Base-by-base conservation (phyloP, 1,139 yeast species). In the Candida smagusa region DNA sequence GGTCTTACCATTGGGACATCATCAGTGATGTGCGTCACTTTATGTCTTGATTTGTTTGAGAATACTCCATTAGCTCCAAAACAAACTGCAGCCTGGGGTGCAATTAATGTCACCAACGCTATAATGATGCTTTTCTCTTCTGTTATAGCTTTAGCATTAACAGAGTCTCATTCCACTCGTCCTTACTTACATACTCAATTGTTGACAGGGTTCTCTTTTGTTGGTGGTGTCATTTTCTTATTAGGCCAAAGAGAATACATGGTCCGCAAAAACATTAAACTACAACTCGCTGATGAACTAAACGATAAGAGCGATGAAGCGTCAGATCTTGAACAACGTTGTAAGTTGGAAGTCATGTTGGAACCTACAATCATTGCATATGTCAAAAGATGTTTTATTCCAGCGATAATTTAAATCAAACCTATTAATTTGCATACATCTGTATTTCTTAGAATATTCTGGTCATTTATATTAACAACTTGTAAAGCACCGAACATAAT, bases 1-100 rank as follows among this genome's bases (percentile, higher is more conserved):
- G 89, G 89, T 0, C 52, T 66, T 4, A 55, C 73, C 9, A 61
- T 79, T 39, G 89, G 88, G 32, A 73, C 81, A 9, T 84, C 81
- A n/a, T 74, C 81, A 50, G 75, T 80, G 7, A 72, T 79, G 73
- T 72, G 74, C 38, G 76, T 79, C 19, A 79, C 85, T 1, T 52
- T 83, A 36, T 74, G 78, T 6, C 75, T 82, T 2, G 87, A 79
- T 52, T 54, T 78, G 22, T 65, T 79, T 26, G 30, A 36, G 6
- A 40, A 36, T 8, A 35, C 32, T 6, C 46, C 41, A 5, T 68
- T 74, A 3, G 60, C 61, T 3, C 65, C 69, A 28, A 68, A 81
- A 39, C 68, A 81, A 39, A 74, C 81, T 1, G 72, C 82, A 4
- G 81, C 79, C 1, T 80, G 86, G 82, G 67, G 81, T 2, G 72